phyloP scores from a whole-genome alignment of 2,329 filamentous ascomycete genomes.

The Gyromitra esculenta region DNA sequence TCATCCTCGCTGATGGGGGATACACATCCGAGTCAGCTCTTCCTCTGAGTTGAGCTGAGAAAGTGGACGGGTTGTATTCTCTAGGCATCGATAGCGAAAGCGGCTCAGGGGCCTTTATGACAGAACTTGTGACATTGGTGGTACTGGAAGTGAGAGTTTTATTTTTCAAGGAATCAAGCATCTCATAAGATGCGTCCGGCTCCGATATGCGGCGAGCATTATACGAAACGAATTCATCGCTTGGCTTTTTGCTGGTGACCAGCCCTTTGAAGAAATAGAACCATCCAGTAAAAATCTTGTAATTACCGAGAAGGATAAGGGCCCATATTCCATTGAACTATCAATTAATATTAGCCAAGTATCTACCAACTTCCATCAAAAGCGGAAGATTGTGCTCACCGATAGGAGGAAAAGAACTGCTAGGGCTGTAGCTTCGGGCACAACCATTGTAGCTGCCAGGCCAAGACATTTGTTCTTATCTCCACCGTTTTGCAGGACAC shows the following conservation, averaged over 20 bases:
- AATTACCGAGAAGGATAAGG: conserved; percentile 80
- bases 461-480: conserved; percentile 74
- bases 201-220: conserved; percentile 76
- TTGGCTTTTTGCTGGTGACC: conserved; percentile 64
- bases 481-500: conserved; percentile 69
- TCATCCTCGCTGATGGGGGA: conserved; percentile 34
- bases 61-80: conserved; percentile 54
- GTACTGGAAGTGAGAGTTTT: conserved; percentile 20
- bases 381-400: conserved; percentile 65
- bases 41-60: conserved; percentile 52
- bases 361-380: conserved; percentile 41
- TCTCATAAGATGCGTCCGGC: conserved; percentile 79
- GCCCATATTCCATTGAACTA: conserved; percentile 87
- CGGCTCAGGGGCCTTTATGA: conserved; percentile 50
- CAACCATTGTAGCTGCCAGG: conserved; percentile 70
- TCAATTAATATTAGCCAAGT: conserved; percentile 56
- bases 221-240: conserved; percentile 86
- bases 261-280: conserved; percentile 68
- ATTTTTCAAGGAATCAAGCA: conserved; percentile 65
- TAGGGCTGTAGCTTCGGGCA: conserved; percentile 79
- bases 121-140: conserved; percentile 29
- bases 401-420: conserved; percentile 85
- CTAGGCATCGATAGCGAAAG: conserved; percentile 48
- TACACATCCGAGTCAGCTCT: conserved; percentile 43
- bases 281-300: conserved; percentile 89